Percentiles rank a stretch among this genome's conserved stretches.
These are phyloP conservation scores for Hansenula sp. DNA, from an alignment of 1,139 yeast species.

Conservation along the genomic window DNA sequence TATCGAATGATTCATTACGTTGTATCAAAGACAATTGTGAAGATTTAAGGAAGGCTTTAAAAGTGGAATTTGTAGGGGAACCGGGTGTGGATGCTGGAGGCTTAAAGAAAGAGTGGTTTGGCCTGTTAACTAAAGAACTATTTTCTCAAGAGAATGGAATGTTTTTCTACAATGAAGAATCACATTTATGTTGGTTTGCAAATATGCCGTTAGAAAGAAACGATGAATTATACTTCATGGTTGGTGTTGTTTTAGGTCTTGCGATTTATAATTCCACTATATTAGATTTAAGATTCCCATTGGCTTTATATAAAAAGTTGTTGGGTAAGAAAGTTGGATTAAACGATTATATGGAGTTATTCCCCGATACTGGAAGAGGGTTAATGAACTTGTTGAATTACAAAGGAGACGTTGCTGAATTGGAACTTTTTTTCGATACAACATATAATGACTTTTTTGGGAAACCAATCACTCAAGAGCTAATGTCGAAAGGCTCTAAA, in stretches of 20 bases:
- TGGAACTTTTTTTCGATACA: conserved; percentile 48
- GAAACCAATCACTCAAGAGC: conserved; percentile 36
- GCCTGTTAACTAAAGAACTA: conserved; percentile 62
- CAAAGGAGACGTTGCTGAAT: conserved; percentile 41
- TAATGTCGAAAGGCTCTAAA: conserved; percentile 54
- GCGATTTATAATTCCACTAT: conserved; percentile 91
- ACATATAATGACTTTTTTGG: conserved; percentile 39
- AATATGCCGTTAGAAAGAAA: conserved; percentile 38
- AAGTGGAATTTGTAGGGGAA: conserved; percentile 78
- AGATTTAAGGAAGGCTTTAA: conserved; percentile 70
- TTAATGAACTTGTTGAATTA: conserved; percentile 51
- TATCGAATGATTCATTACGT: conserved; percentile 74
- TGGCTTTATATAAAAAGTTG: conserved; percentile 70
- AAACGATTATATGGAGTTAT: conserved; percentile 62
- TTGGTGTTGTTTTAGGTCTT: conserved; percentile 83
- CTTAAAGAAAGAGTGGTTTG: conserved; percentile 87
- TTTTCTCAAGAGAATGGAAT: conserved; percentile 66
- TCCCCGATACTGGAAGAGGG: conserved; percentile 63
- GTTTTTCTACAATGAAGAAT: conserved; percentile 61
- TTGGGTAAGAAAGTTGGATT: conserved; percentile 52
- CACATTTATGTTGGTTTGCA: conserved; percentile 74
- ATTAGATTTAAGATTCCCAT: conserved; percentile 73
- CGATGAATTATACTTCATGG: conserved; percentile 54
- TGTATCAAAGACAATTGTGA: conserved; percentile 53
- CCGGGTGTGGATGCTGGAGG: conserved; percentile 98